phyloP scores from a whole-genome alignment of 164 flowering plant species.

The Stephania japonica region DNA sequence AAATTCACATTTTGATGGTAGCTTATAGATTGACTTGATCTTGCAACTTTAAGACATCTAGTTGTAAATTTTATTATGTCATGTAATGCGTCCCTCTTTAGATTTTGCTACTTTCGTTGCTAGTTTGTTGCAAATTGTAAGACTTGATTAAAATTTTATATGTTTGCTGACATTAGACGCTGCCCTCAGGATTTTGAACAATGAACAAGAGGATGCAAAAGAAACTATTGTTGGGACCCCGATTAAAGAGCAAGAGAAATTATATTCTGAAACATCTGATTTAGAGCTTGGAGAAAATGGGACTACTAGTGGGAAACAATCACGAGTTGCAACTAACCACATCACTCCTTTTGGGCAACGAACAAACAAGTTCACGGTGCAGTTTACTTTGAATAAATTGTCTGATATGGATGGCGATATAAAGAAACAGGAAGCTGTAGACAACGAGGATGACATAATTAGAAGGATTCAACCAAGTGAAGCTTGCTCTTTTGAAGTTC shows the following conservation, averaged over 20 bases:
- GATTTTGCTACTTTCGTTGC: neutral
- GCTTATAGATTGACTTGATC: neutral
- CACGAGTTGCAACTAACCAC: conserved; percentile 27
- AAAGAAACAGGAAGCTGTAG: conserved; percentile 29
- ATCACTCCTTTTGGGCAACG: conserved; percentile 82
- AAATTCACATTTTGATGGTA: neutral
- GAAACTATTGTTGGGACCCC: conserved; percentile 53
- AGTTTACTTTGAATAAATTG: conserved; percentile 37
- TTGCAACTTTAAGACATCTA: neutral
- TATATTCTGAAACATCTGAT: conserved; percentile 32
- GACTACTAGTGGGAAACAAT: conserved; percentile 35
- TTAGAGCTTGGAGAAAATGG: conserved; percentile 42
- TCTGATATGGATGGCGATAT: conserved; percentile 25
- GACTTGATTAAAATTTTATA: neutral
- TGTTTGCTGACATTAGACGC: neutral
- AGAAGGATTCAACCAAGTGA: conserved; percentile 53
- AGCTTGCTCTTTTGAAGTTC: conserved; percentile 61
- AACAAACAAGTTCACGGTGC: conserved; percentile 60
- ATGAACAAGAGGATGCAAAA: conserved; percentile 41
- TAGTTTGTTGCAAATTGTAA: neutral
- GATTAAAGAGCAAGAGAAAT: conserved; percentile 21
- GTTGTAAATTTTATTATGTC: neutral
- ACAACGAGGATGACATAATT: conserved; percentile 66
- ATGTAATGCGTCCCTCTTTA: neutral
- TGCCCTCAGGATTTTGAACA: conserved; percentile 51